Percentiles rank a stretch among this genome's conserved stretches.
These are phyloP conservation scores for Globisporangium middletonii DNA, from an alignment of 352 stramenopile species.

Conservation along the genomic window DNA sequence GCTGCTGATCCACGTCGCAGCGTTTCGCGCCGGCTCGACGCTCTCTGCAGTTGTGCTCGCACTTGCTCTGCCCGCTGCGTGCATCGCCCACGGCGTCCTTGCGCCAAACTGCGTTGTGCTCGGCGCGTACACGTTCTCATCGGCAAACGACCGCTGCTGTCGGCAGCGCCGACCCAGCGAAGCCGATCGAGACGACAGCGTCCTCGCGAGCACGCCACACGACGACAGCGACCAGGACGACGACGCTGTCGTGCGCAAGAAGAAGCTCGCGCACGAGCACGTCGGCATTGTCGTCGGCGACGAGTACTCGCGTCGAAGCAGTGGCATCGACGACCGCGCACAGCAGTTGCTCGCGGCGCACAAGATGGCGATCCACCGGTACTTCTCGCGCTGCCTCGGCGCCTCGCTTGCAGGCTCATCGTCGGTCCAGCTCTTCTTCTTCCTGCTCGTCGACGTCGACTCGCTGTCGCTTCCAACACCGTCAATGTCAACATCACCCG, in stretches of 20 bases:
- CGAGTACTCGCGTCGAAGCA: not conserved
- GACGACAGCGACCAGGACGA: not conserved
- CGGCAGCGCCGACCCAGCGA: not conserved
- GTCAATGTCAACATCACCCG: not conserved
- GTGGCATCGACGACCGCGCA: not conserved
- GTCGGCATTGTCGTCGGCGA: not conserved
- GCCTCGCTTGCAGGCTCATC: constrained; percentile 31
- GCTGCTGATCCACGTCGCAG: constrained; percentile 35
- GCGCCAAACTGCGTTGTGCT: constrained; percentile 50
- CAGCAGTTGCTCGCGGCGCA: constrained; percentile 1
- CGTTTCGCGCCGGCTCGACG: constrained; percentile 18
- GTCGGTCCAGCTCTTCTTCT: constrained; percentile 52
- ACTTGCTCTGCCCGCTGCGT: constrained; percentile 29
- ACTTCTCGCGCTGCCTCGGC: constrained; percentile 41
- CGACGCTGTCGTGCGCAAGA: no score
- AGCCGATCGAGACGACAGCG: not conserved
- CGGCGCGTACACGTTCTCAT: constrained; percentile 20
- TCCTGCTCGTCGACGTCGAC: constrained; percentile 37
- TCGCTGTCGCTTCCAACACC: not conserved
- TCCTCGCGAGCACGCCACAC: not conserved
- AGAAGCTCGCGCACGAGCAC: no score
- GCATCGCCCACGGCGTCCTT: constrained; percentile 41
- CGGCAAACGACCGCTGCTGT: constrained; percentile 5
- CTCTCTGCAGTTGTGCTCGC: constrained; percentile 29
- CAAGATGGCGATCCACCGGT: constrained; percentile 13